Percentiles rank a stretch among this genome's conserved stretches.
Evolutionary conservation across 1,284 basidiomycete genomes (phyloP).

Genomic region (Moesziomyces sp.): DNA sequence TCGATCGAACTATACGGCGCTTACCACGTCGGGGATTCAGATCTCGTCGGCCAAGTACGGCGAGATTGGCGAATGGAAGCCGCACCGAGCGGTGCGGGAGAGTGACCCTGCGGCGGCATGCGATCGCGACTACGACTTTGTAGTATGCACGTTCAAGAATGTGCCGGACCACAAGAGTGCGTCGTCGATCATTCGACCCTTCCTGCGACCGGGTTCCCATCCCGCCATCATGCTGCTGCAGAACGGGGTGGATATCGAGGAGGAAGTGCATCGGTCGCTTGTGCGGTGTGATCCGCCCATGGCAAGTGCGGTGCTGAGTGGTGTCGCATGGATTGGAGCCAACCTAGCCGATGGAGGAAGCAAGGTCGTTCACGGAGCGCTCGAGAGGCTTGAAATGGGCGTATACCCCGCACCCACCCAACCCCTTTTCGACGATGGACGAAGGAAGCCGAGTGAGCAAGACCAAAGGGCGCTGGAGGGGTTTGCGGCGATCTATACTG

Average conservation of each 20-base stretch:
- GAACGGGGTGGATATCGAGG: slow-evolving; percentile 81
- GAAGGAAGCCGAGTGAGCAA: slow-evolving; percentile 1
- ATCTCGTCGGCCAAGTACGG: slow-evolving; percentile 76
- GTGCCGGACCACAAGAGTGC: slow-evolving; percentile 77
- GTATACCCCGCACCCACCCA: slow-evolving; percentile 44
- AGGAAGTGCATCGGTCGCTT: slow-evolving; percentile 74
- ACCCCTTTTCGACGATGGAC: not conserved
- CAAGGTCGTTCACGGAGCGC: slow-evolving; percentile 45
- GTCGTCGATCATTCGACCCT: slow-evolving; percentile 73
- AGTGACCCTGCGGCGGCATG: slow-evolving; percentile 72
- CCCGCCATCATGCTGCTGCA: slow-evolving; percentile 77
- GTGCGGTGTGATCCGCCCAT: slow-evolving; percentile 58
- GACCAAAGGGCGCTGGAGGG: slow-evolving; percentile 62
- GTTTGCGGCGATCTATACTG: slow-evolving; percentile 67
- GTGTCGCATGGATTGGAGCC: slow-evolving; percentile 70
- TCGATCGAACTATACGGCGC: slow-evolving; percentile 76
- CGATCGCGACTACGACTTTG: slow-evolving; percentile 73
- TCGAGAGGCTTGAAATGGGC: slow-evolving; percentile 68
- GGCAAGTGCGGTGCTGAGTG: slow-evolving; percentile 61
- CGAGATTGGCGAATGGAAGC: slow-evolving; percentile 73
- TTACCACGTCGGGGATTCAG: slow-evolving; percentile 72
- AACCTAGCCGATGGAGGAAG: slow-evolving; percentile 53
- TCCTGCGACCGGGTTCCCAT: slow-evolving; percentile 70
- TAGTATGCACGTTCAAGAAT: slow-evolving; percentile 78
- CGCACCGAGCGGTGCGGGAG: slow-evolving; percentile 73